A percentile compares a stretch with the other conserved stretches of the same genome.
Conservation (phyloP, 1,284 basidiomycete species). For the Irpex sp. region DNA sequence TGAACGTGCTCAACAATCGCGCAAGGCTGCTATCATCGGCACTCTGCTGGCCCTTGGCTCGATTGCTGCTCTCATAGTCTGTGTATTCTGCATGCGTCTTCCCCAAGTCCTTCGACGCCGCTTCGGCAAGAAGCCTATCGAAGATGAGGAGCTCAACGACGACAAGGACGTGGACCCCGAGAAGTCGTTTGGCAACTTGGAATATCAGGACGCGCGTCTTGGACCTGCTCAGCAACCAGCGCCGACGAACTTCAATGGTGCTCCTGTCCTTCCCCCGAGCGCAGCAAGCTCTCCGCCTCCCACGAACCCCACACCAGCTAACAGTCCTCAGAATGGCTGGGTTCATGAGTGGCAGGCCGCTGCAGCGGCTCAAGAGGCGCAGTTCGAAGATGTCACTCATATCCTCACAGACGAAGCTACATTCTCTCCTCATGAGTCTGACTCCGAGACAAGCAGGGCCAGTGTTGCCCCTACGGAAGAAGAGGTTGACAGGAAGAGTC, state of each 20-base stretch:
- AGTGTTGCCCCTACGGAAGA: neutral
- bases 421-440: conserved; percentile 11
- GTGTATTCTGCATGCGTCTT: conserved; percentile 24
- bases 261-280: neutral
- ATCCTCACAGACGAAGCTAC: conserved; percentile 20
- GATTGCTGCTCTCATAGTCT: conserved; percentile 20
- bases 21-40: conserved; percentile 23
- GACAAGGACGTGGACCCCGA: conserved; percentile 1
- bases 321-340: conserved; percentile 6
- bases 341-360: neutral
- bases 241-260: neutral
- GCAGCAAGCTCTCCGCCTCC: conserved; percentile 9
- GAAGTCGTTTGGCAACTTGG: neutral
- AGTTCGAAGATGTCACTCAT: conserved; percentile 27
- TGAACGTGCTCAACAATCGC: conserved; percentile 17
- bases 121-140: conserved; percentile 1
- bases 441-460: neutral
- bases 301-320: neutral
- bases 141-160: conserved; percentile 10
- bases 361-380: conserved; percentile 15
- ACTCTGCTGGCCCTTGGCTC: conserved; percentile 24
- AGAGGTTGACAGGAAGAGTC: conserved; percentile 18
- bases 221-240: neutral
- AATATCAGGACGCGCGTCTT: neutral
- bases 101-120: conserved; percentile 13